Percentiles rank a stretch among this genome's conserved stretches.
phyloP scores from a whole-genome alignment of 1,139 yeast species.

The Pneumocystis carinii region DNA sequence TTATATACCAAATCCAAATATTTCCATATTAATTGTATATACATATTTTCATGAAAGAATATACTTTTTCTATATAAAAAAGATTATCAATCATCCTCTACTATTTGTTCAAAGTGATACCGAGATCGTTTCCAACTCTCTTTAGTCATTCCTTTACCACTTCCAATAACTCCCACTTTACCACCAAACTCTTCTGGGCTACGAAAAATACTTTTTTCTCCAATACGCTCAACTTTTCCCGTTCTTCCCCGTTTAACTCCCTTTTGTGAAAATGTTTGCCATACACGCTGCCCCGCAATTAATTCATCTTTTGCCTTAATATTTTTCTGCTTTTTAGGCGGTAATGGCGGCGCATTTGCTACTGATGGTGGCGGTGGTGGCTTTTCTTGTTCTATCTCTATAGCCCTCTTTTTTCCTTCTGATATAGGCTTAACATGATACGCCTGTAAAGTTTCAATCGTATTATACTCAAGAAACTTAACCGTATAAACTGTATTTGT shows the following conservation, averaged over 20 bases:
- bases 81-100: background rate
- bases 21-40: background rate
- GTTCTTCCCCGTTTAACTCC: slow-evolving; percentile 18
- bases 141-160: slow-evolving; percentile 17
- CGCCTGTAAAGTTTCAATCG: slow-evolving; percentile 20
- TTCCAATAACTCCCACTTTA: slow-evolving; percentile 20
- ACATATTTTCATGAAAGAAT: background rate
- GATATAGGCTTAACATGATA: slow-evolving; percentile 15
- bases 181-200: slow-evolving; percentile 20
- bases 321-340: slow-evolving; percentile 5
- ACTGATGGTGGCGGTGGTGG: slow-evolving; percentile 2
- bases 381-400: background rate
- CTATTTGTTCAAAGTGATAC: background rate
- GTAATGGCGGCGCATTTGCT: background rate
- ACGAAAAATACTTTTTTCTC: slow-evolving; percentile 20
- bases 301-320: slow-evolving; percentile 13
- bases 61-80: background rate
- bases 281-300: slow-evolving; percentile 21
- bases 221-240: slow-evolving; percentile 15
- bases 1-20: background rate
- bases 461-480: slow-evolving; percentile 16
- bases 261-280: slow-evolving; percentile 24
- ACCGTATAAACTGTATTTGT: slow-evolving; percentile 21
- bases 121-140: slow-evolving; percentile 3
- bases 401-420: background rate